Percentiles rank a stretch among this genome's conserved stretches.
These are phyloP conservation scores for Xylariaceae sp. DNA, from an alignment of 2,329 filamentous ascomycete species.

Conservation along the genomic window DNA sequence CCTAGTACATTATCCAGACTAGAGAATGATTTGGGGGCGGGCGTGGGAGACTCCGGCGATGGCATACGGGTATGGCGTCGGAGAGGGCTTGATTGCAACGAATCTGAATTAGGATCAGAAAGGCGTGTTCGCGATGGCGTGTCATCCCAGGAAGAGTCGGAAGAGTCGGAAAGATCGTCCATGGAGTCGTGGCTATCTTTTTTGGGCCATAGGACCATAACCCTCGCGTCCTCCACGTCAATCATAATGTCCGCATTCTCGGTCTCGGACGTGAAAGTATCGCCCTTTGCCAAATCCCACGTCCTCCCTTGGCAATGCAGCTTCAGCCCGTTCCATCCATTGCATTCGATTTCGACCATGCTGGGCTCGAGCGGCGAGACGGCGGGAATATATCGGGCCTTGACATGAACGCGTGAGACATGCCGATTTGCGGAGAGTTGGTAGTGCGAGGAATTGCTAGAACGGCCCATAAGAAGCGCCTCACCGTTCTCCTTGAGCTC, in stretches of 20 bases:
- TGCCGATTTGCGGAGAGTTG: constrained; percentile 88
- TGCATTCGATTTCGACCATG: constrained; percentile 82
- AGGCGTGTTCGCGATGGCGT: constrained; percentile 40
- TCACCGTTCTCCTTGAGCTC: constrained; percentile 79
- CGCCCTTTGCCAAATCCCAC: constrained; percentile 81
- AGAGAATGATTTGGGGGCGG: constrained; percentile 39
- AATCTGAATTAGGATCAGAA: constrained; percentile 31
- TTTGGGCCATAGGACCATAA: constrained; percentile 83
- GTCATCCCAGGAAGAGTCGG: constrained; percentile 69
- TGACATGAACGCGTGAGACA: constrained; percentile 89
- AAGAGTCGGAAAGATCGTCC: constrained; percentile 60
- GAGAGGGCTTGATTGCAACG: constrained; percentile 60
- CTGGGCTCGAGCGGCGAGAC: constrained; percentile 64
- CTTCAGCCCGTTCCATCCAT: constrained; percentile 94
- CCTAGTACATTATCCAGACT: constrained; percentile 45
- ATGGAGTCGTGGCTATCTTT: constrained; percentile 46
- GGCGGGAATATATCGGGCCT: constrained; percentile 75
- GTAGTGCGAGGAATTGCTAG: constrained; percentile 91
- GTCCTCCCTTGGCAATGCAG: constrained; percentile 85
- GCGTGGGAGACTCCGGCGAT: constrained; percentile 70
- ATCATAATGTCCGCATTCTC: constrained; percentile 88
- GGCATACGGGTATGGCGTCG: constrained; percentile 54
- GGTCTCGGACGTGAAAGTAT: constrained; percentile 85
- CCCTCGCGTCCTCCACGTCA: constrained; percentile 87
- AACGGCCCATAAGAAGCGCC: constrained; percentile 80